Conservation (phyloP, 192 early-diverging fungal species). For the Backusella mclennaniae region DNA sequence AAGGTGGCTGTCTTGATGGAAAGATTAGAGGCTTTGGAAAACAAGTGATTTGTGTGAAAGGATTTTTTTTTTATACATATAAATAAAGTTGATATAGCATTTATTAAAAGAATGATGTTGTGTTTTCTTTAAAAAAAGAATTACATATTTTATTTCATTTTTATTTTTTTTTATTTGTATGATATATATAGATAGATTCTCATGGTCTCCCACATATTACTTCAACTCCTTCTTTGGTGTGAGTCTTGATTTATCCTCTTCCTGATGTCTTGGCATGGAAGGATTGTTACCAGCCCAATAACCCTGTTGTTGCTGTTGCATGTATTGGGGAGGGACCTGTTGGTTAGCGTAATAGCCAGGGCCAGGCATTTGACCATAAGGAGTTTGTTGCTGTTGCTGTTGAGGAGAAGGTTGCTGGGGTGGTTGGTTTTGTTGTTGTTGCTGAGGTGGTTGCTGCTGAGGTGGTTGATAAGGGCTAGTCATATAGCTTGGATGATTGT, state of each 20-base stretch:
- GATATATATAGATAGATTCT: not conserved
- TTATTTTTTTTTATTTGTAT: not conserved
- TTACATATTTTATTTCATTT: no score
- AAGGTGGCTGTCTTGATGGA: conserved; percentile 18
- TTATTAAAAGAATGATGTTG: not conserved
- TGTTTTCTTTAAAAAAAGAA: no score
- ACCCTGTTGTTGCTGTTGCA: conserved; percentile 1
- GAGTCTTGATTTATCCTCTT: conserved; percentile 12
- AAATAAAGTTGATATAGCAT: not conserved
- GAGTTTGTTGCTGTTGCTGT: conserved; percentile 15
- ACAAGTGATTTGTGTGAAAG: not conserved
- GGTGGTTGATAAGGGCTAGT: conserved; percentile 6
- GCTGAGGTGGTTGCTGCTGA: conserved; percentile 7
- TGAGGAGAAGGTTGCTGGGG: conserved; percentile 7
- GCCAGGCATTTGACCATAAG: conserved; percentile 3
- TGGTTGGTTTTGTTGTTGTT: not conserved
- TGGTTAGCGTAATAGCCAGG: conserved; percentile 11
- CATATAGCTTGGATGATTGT: conserved; percentile 8
- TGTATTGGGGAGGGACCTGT: not conserved
- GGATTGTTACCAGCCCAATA: conserved; percentile 12
- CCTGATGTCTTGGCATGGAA: conserved; percentile 9
- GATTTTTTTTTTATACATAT: not conserved
- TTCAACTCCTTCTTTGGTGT: conserved; percentile 7
- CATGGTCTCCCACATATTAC: not conserved
- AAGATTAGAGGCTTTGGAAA: conserved; percentile 23